Conservation (phyloP, 495 filamentous ascomycete species). For the Endocarpon pusillum region DNA sequence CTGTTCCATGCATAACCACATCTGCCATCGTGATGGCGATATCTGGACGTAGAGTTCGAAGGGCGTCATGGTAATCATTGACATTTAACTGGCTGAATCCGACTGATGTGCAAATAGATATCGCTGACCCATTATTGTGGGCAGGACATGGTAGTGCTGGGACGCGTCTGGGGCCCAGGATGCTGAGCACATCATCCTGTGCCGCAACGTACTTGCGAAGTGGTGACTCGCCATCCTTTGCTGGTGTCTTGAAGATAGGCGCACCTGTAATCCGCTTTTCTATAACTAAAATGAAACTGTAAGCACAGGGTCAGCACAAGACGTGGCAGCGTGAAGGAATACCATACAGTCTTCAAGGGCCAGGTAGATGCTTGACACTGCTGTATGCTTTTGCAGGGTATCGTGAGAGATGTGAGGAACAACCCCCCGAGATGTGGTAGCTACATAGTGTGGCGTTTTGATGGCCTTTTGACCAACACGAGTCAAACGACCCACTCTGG, state of each 20-base stretch:
- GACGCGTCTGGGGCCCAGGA: conserved; percentile 66
- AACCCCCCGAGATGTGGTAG: conserved; percentile 60
- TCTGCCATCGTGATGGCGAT: conserved; percentile 67
- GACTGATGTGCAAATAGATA: conserved; percentile 66
- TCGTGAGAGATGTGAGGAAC: conserved; percentile 84
- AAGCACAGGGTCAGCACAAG: background rate
- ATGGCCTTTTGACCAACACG: conserved; percentile 41
- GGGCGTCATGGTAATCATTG: conserved; percentile 45
- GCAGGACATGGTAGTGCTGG: conserved; percentile 57
- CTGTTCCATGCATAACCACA: conserved; percentile 38
- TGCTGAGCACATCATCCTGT: conserved; percentile 35
- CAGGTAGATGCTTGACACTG: conserved; percentile 53
- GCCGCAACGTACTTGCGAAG: conserved; percentile 58
- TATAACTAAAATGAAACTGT: conserved; percentile 45
- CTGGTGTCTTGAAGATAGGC: conserved; percentile 31
- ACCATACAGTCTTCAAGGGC: conserved; percentile 85
- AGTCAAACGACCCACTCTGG: conserved; percentile 45
- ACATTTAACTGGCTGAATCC: conserved; percentile 58
- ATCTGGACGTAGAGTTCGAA: conserved; percentile 53
- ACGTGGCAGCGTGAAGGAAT: conserved; percentile 2
- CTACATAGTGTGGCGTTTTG: conserved; percentile 68
- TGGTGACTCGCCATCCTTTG: conserved; percentile 26
- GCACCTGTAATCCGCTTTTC: conserved; percentile 41
- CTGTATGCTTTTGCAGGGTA: conserved; percentile 45
- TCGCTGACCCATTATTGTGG: conserved; percentile 51